Evolutionary conservation across 2,329 filamentous ascomycete genomes (phyloP).

Genomic region (Mollisia scopiformis): DNA sequence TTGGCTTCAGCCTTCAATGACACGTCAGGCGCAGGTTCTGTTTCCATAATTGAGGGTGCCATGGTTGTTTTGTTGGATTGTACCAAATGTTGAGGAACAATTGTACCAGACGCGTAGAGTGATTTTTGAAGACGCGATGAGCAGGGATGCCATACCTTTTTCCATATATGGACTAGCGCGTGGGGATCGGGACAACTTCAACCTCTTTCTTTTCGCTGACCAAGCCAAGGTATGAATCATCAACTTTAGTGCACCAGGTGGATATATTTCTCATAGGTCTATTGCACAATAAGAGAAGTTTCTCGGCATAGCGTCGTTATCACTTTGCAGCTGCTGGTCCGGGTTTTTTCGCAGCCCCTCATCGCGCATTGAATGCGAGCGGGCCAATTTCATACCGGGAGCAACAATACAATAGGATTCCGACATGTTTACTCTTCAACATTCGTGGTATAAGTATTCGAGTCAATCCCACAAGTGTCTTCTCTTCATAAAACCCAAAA

Average conservation of each 20-base stretch:
- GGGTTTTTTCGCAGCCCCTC: background rate
- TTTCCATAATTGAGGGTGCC: slow-evolving; percentile 26
- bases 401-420: background rate
- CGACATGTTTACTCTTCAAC: background rate
- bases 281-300: background rate
- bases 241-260: background rate
- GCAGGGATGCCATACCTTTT: background rate
- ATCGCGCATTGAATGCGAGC: background rate
- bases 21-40: slow-evolving; percentile 8
- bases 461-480: background rate
- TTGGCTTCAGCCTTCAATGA: background rate
- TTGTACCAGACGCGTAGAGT: slow-evolving; percentile 7
- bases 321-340: background rate
- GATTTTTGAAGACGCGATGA: slow-evolving; percentile 5
- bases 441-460: background rate
- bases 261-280: background rate
- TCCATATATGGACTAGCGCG: background rate
- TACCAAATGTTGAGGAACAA: background rate
- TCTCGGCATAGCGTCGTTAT: background rate
- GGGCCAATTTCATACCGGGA: background rate
- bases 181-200: background rate
- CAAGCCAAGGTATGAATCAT: background rate
- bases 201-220: background rate
- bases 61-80: slow-evolving; percentile 10
- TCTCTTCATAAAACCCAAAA: background rate